Evolutionary conservation across 345 rosid genomes (phyloP).

Genomic region (Corchorus olitorius): DNA sequence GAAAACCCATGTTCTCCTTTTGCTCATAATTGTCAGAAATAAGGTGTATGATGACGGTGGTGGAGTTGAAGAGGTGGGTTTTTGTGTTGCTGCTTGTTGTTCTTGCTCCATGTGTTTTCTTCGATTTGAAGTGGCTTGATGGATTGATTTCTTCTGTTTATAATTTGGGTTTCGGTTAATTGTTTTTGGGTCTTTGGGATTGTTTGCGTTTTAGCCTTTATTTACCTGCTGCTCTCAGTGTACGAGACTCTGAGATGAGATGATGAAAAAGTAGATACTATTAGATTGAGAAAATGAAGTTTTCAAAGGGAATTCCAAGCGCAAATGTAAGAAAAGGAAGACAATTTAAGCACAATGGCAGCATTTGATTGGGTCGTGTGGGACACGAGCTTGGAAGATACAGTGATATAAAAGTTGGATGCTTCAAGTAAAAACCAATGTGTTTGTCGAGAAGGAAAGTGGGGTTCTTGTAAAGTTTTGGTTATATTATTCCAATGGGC

Average conservation of each 20-base stretch:
- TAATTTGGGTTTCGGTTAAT: not conserved
- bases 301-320: not conserved
- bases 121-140: slow-evolving; percentile 13
- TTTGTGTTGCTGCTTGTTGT: slow-evolving; percentile 17
- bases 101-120: slow-evolving; percentile 37
- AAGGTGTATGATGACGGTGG: slow-evolving; percentile 53
- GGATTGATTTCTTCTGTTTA: not conserved
- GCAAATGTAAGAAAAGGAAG: not conserved
- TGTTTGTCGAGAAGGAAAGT: not conserved
- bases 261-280: slow-evolving; percentile 5
- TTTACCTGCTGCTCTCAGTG: not conserved
- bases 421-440: not conserved
- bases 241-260: not conserved
- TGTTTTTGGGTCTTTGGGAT: not conserved
- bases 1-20: slow-evolving; percentile 91
- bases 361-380: slow-evolving; percentile 22
- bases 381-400: not conserved
- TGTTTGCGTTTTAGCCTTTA: slow-evolving; percentile 10
- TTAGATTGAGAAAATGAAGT: not conserved
- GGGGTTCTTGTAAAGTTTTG: not conserved
- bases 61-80: slow-evolving; percentile 25
- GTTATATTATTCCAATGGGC: not conserved
- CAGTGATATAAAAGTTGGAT: not conserved
- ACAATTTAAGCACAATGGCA: not conserved
- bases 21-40: slow-evolving; percentile 77